A percentile compares a stretch with the other conserved stretches of the same genome.
These are phyloP conservation scores for Tulasnella sp. DNA, from an alignment of 768 basidiomycete genomes.

Conservation along the genomic window DNA sequence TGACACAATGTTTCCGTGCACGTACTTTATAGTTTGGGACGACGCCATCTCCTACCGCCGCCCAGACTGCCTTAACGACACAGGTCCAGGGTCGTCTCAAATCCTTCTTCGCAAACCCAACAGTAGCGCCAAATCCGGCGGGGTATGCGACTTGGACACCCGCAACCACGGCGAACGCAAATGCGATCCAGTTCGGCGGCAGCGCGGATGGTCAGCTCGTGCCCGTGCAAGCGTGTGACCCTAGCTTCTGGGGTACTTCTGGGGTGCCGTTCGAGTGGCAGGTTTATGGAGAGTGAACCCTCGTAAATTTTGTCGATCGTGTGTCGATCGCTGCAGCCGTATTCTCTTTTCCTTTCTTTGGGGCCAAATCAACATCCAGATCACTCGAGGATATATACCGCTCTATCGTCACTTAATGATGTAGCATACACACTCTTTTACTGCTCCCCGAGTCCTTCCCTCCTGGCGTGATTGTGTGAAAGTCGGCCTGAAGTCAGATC, in stretches of 20 bases:
- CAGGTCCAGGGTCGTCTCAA: constrained; percentile 66
- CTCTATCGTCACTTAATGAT: too few relatives aligned
- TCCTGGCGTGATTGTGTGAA: too few relatives aligned
- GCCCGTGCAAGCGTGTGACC: constrained; percentile 47
- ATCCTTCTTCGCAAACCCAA: constrained; percentile 50
- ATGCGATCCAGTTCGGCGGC: constrained; percentile 53
- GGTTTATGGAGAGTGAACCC: constrained; percentile 31
- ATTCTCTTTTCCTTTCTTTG: too few relatives aligned
- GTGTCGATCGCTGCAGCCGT: too few relatives aligned
- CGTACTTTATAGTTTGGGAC: constrained; percentile 47
- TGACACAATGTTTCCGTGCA: too few relatives aligned
- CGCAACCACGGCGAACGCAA: constrained; percentile 41
- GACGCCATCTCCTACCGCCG: constrained; percentile 40
- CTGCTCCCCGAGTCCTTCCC: too few relatives aligned
- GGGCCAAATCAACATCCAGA: too few relatives aligned
- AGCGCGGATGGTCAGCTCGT: constrained; percentile 32
- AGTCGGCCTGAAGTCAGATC: too few relatives aligned
- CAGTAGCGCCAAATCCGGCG: constrained; percentile 44
- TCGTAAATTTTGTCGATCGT: too few relatives aligned
- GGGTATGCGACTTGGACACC: constrained; percentile 41
- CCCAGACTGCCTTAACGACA: constrained; percentile 46
- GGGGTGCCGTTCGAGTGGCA: constrained; percentile 64
- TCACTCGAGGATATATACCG: too few relatives aligned
- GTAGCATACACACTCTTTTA: too few relatives aligned
- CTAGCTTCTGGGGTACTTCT: constrained; percentile 53